These are phyloP conservation scores for Omphalotus guepiniiformis DNA, from an alignment of 768 basidiomycete genomes.

Conservation along the genomic window DNA sequence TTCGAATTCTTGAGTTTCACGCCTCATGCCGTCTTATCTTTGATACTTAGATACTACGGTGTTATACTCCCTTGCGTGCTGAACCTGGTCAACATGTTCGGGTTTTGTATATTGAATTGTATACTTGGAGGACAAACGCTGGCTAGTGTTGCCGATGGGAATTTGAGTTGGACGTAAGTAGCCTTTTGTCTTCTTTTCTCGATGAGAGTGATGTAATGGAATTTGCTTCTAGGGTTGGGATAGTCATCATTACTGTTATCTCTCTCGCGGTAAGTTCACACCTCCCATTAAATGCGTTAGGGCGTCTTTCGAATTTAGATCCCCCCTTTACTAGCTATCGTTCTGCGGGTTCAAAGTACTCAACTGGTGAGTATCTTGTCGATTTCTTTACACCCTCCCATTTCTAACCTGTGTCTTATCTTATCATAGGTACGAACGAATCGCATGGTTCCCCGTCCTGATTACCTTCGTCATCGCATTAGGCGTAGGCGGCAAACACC, in stretches of 20 bases:
- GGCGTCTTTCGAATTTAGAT: neutral
- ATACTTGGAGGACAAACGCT: slow-evolving; percentile 64
- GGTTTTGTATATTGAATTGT: slow-evolving; percentile 68
- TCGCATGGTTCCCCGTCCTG: slow-evolving; percentile 77
- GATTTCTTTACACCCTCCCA: neutral
- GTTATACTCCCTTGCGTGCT: slow-evolving; percentile 55
- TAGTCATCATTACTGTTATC: slow-evolving; percentile 69
- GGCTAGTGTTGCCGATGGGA: slow-evolving; percentile 35
- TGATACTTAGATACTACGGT: slow-evolving; percentile 49
- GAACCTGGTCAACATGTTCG: slow-evolving; percentile 60
- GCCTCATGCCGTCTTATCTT: neutral
- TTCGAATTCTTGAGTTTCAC: neutral
- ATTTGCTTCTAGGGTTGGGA: slow-evolving; percentile 56
- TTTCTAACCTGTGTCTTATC: neutral
- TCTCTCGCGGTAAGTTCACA: slow-evolving; percentile 54
- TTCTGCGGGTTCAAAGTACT: slow-evolving; percentile 54
- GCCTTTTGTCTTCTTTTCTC: neutral
- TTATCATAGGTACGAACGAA: slow-evolving; percentile 55
- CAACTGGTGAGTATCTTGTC: slow-evolving; percentile 30
- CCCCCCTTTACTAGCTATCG: slow-evolving; percentile 31
- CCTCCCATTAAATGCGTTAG: slow-evolving; percentile 24
- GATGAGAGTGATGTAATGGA: neutral
- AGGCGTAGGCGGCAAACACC: slow-evolving; percentile 70
- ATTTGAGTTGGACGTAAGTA: slow-evolving; percentile 41
- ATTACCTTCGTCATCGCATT: slow-evolving; percentile 67